Evolutionary conservation across 257 asterid species (phyloP).

Genomic region (Primulina tabacum): DNA sequence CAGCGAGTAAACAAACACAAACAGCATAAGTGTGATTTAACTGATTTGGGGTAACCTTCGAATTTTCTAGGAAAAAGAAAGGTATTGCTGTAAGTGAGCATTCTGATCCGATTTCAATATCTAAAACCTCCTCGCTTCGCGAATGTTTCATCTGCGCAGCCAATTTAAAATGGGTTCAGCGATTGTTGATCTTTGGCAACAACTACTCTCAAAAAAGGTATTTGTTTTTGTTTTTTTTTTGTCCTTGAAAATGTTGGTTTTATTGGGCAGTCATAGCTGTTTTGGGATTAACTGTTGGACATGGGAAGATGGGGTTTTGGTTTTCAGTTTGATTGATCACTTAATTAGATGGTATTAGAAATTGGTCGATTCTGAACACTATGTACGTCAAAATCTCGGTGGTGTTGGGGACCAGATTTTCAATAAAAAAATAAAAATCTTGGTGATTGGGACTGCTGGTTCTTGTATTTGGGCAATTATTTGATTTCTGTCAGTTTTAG

Average conservation of each 20-base stretch:
- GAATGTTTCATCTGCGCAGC: background rate
- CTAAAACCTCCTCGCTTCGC: background rate
- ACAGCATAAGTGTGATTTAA: too few species aligned
- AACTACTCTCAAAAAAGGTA: constrained; percentile 44
- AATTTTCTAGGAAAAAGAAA: too few species aligned
- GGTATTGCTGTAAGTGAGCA: background rate
- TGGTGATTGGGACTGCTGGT: constrained; percentile 10
- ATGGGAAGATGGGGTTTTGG: constrained; percentile 8
- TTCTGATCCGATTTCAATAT: background rate
- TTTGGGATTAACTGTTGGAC: constrained; percentile 9
- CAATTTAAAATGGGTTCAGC: constrained; percentile 34
- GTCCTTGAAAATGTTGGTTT: background rate
- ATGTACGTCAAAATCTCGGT: background rate
- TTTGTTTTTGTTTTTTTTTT: background rate
- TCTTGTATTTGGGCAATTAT: background rate
- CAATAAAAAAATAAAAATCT: background rate
- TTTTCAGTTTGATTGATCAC: background rate
- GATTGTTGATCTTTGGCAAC: constrained; percentile 33
- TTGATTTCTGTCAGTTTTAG: background rate
- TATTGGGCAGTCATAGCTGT: background rate
- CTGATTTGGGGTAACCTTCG: too few species aligned
- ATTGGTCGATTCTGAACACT: constrained; percentile 3
- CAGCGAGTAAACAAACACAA: too few species aligned
- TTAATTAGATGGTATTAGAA: background rate
- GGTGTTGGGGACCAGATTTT: background rate